Evolutionary conservation across 2,329 filamentous ascomycete species (phyloP).

Genomic region (Mollisiaceae sp.): DNA sequence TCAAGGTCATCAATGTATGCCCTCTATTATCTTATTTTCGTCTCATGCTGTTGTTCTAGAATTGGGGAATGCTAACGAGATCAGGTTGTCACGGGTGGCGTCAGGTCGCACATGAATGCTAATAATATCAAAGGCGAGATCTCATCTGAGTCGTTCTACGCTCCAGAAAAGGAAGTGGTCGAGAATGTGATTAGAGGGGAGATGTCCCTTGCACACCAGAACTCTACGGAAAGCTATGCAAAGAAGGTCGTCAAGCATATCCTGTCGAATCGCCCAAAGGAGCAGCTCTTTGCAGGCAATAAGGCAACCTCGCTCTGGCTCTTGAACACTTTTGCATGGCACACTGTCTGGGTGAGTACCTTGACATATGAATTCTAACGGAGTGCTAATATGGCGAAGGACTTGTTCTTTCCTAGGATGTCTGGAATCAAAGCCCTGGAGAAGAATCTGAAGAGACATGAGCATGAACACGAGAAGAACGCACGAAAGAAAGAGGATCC

Average conservation of each 20-base stretch:
- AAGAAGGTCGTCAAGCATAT: slow-evolving; percentile 7
- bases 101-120: background rate
- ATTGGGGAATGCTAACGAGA: background rate
- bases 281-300: slow-evolving; percentile 1
- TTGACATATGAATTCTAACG: background rate
- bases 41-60: background rate
- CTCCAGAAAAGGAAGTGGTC: background rate
- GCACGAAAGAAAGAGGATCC: background rate
- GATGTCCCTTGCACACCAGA: background rate
- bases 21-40: background rate
- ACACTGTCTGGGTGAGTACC: slow-evolving; percentile 12
- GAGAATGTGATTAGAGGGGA: background rate
- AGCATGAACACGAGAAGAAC: background rate
- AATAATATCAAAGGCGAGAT: background rate
- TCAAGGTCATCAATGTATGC: slow-evolving; percentile 24
- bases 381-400: background rate
- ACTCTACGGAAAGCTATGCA: background rate
- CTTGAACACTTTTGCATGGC: slow-evolving; percentile 1
- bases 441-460: background rate
- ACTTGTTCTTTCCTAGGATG: slow-evolving; percentile 4
- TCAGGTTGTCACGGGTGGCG: slow-evolving; percentile 10
- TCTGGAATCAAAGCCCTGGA: background rate
- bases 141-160: background rate
- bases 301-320: background rate
- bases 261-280: background rate